Conservation (phyloP, 768 basidiomycete genomes). For the Lactifluus piperatus region DNA sequence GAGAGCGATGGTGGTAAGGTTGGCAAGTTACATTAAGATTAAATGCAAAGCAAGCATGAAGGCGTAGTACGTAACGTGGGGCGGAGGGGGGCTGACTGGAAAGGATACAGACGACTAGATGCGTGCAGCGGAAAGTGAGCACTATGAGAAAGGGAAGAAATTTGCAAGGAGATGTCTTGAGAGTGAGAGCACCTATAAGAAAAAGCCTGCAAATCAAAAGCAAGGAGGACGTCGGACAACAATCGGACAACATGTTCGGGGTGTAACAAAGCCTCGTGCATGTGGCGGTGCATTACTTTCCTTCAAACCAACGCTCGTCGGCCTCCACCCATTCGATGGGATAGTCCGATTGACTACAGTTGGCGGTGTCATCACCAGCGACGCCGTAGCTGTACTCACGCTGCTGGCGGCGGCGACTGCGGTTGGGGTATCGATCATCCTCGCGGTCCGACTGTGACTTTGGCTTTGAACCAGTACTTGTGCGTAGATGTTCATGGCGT, state of each 20-base stretch:
- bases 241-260: no score
- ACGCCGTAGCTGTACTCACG: no score
- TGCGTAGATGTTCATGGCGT: constrained; percentile 19
- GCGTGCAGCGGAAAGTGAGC: background rate
- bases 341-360: constrained; percentile 45
- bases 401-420: no score
- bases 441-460: constrained; percentile 13
- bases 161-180: no score
- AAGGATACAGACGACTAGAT: constrained; percentile 8
- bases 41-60: background rate
- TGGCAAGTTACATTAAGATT: background rate
- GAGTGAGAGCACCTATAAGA: no score
- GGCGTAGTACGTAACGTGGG: background rate
- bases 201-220: no score
- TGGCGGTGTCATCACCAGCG: constrained; percentile 56
- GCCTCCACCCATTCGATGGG: constrained; percentile 40
- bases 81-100: background rate
- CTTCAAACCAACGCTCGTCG: constrained; percentile 40
- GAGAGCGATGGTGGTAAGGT: background rate
- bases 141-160: background rate
- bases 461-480: background rate
- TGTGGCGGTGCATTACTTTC: constrained; percentile 26
- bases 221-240: no score
- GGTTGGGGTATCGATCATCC: background rate
- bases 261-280: background rate